Base-by-base conservation (phyloP, 352 stramenopile species). In the Globisporangium radiosum region DNA sequence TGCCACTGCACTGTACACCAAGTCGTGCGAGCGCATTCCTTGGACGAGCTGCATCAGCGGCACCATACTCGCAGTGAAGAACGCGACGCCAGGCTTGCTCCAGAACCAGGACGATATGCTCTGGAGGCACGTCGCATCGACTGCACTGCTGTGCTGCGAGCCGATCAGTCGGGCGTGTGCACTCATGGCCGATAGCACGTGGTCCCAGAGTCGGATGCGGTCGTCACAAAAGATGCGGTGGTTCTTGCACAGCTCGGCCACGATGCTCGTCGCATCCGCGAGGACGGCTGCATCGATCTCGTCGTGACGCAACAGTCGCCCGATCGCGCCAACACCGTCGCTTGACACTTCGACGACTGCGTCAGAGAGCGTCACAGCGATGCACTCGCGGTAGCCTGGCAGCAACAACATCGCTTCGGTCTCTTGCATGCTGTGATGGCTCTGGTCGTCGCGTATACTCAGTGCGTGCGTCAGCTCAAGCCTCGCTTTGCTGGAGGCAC, bases 81-180 rank as follows among this genome's bases (percentile, higher is more conserved):
- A 62, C 0, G 53, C 9, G 5, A 73, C 56, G 40, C 62, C 65
- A 17, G 53, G 59, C 13, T 70, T 64, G 43, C 59, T 70, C 66
- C 66, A 73, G 55, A 73, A 73, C 69, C 69, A 76, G 10, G 59
- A 52, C 0, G 69, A 70, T 33, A 76, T 47, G 10, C 53, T 64
- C 7, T 72, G 63, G 1, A 76, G 57, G 5, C 62, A 68, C 5
- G 59, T 44, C 13, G 72, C 5, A 8, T 70, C 62, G 4, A 72
- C n/a, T 8, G 36, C n/a, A 9, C 40, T n/a, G 2, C 25, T 13
- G 7, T 49, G 8, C 3, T 47, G 17, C 1, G 25, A 19, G 4
- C 14, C 2, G 0, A 5, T 36, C 4, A n/a, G 14, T 25, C 44
- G 51, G 17, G 45, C 7, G 4, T 56, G 51, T 1, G 54, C 54